A percentile compares a stretch with the other conserved stretches of the same genome.
phyloP scores from a whole-genome alignment of 495 filamentous ascomycete genomes.

The Bacidia gigantensis region DNA sequence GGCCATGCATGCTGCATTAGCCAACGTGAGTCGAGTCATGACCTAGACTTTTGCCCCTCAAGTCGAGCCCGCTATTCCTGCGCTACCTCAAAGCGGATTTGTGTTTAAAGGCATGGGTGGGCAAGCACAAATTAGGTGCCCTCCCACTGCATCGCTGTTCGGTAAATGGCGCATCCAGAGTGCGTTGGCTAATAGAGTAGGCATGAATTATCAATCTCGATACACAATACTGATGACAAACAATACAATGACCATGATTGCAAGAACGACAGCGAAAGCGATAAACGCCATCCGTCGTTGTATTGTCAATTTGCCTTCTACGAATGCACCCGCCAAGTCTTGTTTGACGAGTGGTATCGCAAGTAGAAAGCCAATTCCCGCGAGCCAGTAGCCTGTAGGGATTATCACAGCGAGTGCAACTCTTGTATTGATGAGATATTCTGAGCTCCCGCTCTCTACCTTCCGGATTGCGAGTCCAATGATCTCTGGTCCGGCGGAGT shows the following conservation, averaged over 20 bases:
- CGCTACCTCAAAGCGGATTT: too few species aligned
- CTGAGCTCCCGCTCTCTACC: slow-evolving; percentile 7
- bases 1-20: too few species aligned
- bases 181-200: neutral
- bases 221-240: slow-evolving; percentile 16
- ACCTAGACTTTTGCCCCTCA: too few species aligned
- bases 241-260: slow-evolving; percentile 9
- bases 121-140: too few species aligned
- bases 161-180: neutral
- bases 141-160: neutral
- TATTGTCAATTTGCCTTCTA: slow-evolving; percentile 1
- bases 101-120: too few species aligned
- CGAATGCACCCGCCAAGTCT: slow-evolving; percentile 15
- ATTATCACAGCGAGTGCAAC: slow-evolving; percentile 20
- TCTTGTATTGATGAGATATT: slow-evolving; percentile 13
- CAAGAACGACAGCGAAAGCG: slow-evolving; percentile 7
- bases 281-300: slow-evolving; percentile 5
- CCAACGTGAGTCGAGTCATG: too few species aligned
- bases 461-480: slow-evolving; percentile 19
- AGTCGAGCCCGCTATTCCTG: too few species aligned
- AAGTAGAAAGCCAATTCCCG: slow-evolving; percentile 18
- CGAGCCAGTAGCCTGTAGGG: slow-evolving; percentile 21
- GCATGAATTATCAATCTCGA: slow-evolving; percentile 5
- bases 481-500: slow-evolving; percentile 21
- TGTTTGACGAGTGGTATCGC: slow-evolving; percentile 13